A percentile compares a stretch with the other conserved stretches of the same genome.
These are phyloP conservation scores for Mallotus nudiflorus DNA, from an alignment of 345 rosid species.

Conservation along the genomic window DNA sequence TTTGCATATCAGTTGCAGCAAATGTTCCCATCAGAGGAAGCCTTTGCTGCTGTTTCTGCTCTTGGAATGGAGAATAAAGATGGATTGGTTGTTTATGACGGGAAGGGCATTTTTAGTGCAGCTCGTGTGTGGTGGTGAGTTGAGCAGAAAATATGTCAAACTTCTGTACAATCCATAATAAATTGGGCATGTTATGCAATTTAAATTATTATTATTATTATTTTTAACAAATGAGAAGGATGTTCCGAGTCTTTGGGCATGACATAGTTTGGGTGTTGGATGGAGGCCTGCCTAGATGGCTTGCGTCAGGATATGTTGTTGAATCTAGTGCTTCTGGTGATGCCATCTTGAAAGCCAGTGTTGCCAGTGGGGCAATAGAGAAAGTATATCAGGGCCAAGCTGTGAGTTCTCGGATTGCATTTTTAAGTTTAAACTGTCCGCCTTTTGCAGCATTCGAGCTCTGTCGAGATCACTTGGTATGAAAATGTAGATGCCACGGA, in stretches of 20 bases:
- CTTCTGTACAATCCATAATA: slow-evolving; percentile 7
- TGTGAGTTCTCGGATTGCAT: too few relatives aligned
- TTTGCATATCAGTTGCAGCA: slow-evolving; percentile 93
- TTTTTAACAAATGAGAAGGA: slow-evolving; percentile 51
- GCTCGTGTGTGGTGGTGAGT: slow-evolving; percentile 99
- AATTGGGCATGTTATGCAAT: neutral
- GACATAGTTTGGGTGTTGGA: slow-evolving; percentile 94
- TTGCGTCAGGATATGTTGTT: slow-evolving; percentile 92
- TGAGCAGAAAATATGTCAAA: slow-evolving; percentile 5
- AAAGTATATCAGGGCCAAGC: too few relatives aligned
- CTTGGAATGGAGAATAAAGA: slow-evolving; percentile 81
- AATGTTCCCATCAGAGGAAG: slow-evolving; percentile 96
- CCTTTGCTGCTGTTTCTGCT: too few relatives aligned
- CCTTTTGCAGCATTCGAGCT: too few relatives aligned
- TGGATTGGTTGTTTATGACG: slow-evolving; percentile 99
- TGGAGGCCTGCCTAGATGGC: slow-evolving; percentile 99
- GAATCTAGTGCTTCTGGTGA: slow-evolving; percentile 98
- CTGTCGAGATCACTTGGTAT: too few relatives aligned
- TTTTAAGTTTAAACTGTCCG: too few relatives aligned
- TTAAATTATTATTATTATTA: slow-evolving; percentile 4
- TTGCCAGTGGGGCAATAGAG: slow-evolving; percentile 96
- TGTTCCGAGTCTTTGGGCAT: too few relatives aligned
- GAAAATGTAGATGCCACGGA: neutral
- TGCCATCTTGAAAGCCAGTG: slow-evolving; percentile 92
- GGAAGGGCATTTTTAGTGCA: slow-evolving; percentile 95